Evolutionary conservation across 306 rosid species (phyloP).

Genomic region (Citrullus amarus): DNA sequence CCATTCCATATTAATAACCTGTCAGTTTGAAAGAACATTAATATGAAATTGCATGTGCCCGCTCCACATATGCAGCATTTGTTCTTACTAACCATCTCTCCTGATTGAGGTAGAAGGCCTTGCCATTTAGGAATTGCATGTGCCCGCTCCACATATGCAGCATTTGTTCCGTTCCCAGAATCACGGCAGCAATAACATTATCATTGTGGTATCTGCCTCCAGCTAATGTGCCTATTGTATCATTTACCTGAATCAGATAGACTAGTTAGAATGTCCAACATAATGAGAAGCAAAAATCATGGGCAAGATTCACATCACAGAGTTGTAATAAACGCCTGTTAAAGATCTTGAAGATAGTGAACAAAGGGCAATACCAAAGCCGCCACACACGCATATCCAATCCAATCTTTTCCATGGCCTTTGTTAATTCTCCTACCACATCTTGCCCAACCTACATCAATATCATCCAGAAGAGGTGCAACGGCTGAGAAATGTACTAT

Average conservation of each 20-base stretch:
- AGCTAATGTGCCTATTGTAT: slow-evolving; percentile 91
- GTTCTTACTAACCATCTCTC: slow-evolving; percentile 62
- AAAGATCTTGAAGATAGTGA: slow-evolving; percentile 3
- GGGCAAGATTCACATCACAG: background rate
- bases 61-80: too few relatives aligned
- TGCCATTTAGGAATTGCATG: slow-evolving; percentile 94
- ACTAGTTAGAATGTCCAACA: slow-evolving; percentile 19
- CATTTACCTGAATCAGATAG: slow-evolving; percentile 63
- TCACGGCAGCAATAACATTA: slow-evolving; percentile 80
- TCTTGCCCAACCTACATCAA: slow-evolving; percentile 79
- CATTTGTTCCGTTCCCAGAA: slow-evolving; percentile 99
- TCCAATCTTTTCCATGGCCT: slow-evolving; percentile 62
- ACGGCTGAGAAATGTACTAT: background rate
- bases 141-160: slow-evolving; percentile 82
- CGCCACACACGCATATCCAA: slow-evolving; percentile 87
- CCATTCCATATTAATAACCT: slow-evolving; percentile 99
- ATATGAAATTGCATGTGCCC: background rate
- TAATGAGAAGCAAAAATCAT: background rate
- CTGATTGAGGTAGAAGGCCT: slow-evolving; percentile 72
- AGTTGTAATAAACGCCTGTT: background rate
- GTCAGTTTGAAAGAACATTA: slow-evolving; percentile 4
- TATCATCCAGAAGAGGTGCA: slow-evolving; percentile 5
- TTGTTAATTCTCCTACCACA: slow-evolving; percentile 68
- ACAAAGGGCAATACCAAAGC: slow-evolving; percentile 55
- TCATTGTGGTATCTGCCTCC: slow-evolving; percentile 62